A percentile compares a stretch with the other conserved stretches of the same genome.
Evolutionary conservation across 108 stramenopile genomes (phyloP).

Genomic region (Cyclostephanos tholiformis): DNA sequence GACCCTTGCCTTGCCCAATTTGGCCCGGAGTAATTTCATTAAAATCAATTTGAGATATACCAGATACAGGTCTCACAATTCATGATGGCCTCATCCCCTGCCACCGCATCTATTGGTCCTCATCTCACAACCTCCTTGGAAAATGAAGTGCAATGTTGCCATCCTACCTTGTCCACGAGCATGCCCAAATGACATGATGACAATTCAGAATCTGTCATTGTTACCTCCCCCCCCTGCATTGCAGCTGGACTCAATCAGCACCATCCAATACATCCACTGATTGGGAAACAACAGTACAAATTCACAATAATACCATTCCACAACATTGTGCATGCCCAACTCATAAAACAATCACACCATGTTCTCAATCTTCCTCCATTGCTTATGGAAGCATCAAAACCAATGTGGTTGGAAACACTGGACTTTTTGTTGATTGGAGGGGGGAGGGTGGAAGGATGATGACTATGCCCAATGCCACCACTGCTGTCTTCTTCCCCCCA

Average conservation of each 20-base stretch:
- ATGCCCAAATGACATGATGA: neutral
- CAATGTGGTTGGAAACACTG: conserved; percentile 34
- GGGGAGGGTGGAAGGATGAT: neutral
- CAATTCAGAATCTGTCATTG: neutral
- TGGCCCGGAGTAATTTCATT: conserved; percentile 17
- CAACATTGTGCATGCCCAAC: conserved; percentile 48
- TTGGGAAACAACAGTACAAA: conserved; percentile 60
- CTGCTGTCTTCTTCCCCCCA: too few species aligned
- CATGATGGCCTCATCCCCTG: conserved; percentile 8
- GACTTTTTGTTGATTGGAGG: conserved; percentile 48
- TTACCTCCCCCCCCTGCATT: neutral
- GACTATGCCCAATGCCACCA: neutral
- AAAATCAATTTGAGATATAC: conserved; percentile 59
- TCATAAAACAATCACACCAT: conserved; percentile 39
- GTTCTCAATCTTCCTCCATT: conserved; percentile 45
- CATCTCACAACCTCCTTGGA: conserved; percentile 25
- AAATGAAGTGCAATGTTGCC: conserved; percentile 31
- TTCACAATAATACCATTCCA: conserved; percentile 49
- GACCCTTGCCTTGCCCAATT: conserved; percentile 1
- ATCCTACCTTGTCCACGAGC: conserved; percentile 23
- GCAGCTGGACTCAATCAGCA: conserved; percentile 44
- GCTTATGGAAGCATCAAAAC: conserved; percentile 45
- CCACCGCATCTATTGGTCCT: neutral
- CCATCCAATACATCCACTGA: conserved; percentile 81
- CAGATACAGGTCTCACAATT: conserved; percentile 61